phyloP scores from a whole-genome alignment of 1,284 basidiomycete genomes.

The Ceratorhiza oryzae-sativae region DNA sequence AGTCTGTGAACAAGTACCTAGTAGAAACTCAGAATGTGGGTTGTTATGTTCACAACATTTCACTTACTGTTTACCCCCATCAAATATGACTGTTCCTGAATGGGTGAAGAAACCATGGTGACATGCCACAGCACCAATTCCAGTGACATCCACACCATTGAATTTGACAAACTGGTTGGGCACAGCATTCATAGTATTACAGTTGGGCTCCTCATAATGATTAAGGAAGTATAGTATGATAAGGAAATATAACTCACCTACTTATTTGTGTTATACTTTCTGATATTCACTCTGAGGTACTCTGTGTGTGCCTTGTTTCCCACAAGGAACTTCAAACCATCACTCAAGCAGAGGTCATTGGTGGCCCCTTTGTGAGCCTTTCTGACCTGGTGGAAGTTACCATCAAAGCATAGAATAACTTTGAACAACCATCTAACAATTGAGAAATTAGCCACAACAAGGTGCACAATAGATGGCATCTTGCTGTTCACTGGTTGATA shows the following conservation, averaged over 20 bases:
- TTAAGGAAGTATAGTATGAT: neutral
- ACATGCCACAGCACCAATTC: neutral
- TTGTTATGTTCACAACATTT: neutral
- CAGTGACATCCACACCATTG: neutral
- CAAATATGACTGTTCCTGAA: neutral
- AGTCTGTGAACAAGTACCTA: neutral
- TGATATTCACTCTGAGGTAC: neutral
- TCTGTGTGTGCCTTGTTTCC: neutral
- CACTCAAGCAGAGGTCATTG: neutral
- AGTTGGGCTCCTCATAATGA: neutral
- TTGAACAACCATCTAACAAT: neutral
- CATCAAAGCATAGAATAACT: conserved; percentile 1
- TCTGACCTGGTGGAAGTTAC: neutral
- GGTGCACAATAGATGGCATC: neutral
- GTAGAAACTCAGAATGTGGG: neutral
- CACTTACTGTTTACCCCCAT: neutral
- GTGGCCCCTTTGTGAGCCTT: neutral
- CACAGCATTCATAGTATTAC: conserved; percentile 9
- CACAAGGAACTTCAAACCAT: neutral
- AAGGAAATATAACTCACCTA: neutral
- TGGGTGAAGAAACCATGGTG: neutral
- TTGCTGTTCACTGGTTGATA: neutral
- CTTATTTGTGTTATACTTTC: neutral
- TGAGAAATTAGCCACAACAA: neutral
- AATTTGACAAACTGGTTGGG: neutral